phyloP scores from a whole-genome alignment of 208 protist species.

The Entamoeba moshkovskii region DNA sequence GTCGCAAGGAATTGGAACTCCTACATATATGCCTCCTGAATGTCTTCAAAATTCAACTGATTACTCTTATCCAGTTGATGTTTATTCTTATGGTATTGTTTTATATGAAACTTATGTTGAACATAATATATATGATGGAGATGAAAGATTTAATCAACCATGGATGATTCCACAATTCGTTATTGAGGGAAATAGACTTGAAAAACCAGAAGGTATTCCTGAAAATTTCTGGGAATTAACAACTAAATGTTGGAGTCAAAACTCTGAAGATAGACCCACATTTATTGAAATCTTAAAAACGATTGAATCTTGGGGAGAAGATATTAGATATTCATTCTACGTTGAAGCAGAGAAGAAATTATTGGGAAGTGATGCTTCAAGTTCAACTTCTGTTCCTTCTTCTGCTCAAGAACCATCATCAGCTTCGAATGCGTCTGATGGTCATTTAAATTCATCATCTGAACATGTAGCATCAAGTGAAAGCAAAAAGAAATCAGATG shows the following conservation, averaged over 20 bases:
- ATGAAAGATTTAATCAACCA: background rate
- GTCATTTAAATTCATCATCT: no score
- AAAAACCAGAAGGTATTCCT: background rate
- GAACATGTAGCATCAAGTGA: no score
- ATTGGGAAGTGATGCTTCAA: no score
- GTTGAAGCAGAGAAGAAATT: background rate
- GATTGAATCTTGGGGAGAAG: background rate
- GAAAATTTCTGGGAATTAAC: background rate
- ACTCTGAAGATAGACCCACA: background rate
- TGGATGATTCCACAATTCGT: background rate
- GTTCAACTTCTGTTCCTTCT: no score
- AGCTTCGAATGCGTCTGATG: no score
- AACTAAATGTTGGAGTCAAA: background rate
- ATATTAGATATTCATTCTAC: background rate
- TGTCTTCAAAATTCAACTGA: background rate
- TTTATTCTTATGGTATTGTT: background rate
- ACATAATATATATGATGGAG: background rate
- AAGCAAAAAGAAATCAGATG: no score
- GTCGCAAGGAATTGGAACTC: background rate
- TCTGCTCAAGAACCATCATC: no score
- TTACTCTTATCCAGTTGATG: background rate
- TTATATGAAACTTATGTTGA: background rate
- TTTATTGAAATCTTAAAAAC: background rate
- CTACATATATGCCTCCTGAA: background rate
- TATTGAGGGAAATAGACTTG: background rate